Conservation (phyloP, 495 filamentous ascomycete genomes). For the Ramalina peruviana region DNA sequence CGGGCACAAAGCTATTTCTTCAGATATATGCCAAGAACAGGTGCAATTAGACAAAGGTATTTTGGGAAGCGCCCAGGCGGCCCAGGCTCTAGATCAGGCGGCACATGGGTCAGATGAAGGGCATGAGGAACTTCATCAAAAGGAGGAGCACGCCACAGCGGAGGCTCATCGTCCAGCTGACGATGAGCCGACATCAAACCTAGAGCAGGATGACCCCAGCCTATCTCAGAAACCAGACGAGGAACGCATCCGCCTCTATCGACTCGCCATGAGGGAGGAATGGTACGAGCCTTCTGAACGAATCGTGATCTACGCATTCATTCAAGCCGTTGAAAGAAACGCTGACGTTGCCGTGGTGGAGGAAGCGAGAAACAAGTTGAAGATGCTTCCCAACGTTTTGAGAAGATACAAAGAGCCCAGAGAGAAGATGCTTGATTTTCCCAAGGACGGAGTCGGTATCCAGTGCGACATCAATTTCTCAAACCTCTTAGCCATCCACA, state of each 20-base stretch:
- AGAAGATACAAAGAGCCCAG: constrained; percentile 12
- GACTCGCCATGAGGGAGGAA: constrained; percentile 14
- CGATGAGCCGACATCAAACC: background rate
- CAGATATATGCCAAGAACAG: no score
- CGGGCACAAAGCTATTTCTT: no score
- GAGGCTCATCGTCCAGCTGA: no score
- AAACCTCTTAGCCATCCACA: constrained; percentile 62
- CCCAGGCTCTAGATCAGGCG: no score
- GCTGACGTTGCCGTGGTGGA: background rate
- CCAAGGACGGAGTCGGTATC: constrained; percentile 52
- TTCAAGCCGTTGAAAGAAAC: constrained; percentile 2
- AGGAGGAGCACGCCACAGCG: no score
- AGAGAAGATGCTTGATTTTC: constrained; percentile 45
- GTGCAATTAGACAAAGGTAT: no score
- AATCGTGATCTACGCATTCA: constrained; percentile 3
- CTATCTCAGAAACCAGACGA: constrained; percentile 8
- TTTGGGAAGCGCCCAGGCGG: no score
- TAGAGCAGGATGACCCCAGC: constrained; percentile 20
- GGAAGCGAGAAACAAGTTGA: constrained; percentile 3
- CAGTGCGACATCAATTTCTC: constrained; percentile 81
- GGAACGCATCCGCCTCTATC: constrained; percentile 13
- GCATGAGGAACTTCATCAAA: background rate
- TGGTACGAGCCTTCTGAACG: constrained; percentile 15
- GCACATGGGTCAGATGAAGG: background rate
- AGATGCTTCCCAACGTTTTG: constrained; percentile 13